Conservation (phyloP, 2,329 filamentous ascomycete genomes). For the Fusarium aywerte region DNA sequence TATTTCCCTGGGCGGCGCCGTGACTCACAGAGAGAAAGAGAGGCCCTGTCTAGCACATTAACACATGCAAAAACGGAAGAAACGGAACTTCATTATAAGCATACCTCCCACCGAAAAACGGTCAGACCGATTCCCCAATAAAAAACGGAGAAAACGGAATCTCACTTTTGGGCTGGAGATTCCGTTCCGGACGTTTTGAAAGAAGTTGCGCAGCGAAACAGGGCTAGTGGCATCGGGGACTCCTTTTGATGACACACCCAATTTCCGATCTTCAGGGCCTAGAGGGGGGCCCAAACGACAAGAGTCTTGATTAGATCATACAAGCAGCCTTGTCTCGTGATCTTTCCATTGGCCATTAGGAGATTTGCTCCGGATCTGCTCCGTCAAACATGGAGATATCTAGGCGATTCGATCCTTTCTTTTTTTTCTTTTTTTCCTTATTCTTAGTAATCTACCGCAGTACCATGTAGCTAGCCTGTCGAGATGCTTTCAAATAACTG, state of each 20-base stretch:
- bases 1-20: slow-evolving; percentile 3
- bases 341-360: not conserved
- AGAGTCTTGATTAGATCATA: slow-evolving; percentile 15
- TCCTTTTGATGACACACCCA: slow-evolving; percentile 44
- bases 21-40: slow-evolving; percentile 16
- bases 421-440: too few relatives aligned
- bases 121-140: not conserved
- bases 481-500: too few relatives aligned
- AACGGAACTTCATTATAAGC: not conserved
- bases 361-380: not conserved
- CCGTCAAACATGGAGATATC: slow-evolving; percentile 6
- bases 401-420: slow-evolving; percentile 2
- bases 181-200: slow-evolving; percentile 38
- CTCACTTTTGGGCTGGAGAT: slow-evolving; percentile 1
- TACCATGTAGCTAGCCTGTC: too few relatives aligned
- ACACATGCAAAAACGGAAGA: slow-evolving; percentile 6
- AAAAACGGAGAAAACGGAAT: slow-evolving; percentile 22
- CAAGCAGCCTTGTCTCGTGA: slow-evolving; percentile 1
- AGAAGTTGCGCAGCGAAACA: slow-evolving; percentile 1
- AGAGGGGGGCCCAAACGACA: too few relatives aligned
- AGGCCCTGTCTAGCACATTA: not conserved
- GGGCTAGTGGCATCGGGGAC: slow-evolving; percentile 34
- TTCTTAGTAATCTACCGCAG: not conserved
- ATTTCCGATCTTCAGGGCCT: slow-evolving; percentile 42
- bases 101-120: slow-evolving; percentile 9